Evolutionary conservation across 495 filamentous ascomycete species (phyloP).

Genomic region (Penicillium simplicissimum): DNA sequence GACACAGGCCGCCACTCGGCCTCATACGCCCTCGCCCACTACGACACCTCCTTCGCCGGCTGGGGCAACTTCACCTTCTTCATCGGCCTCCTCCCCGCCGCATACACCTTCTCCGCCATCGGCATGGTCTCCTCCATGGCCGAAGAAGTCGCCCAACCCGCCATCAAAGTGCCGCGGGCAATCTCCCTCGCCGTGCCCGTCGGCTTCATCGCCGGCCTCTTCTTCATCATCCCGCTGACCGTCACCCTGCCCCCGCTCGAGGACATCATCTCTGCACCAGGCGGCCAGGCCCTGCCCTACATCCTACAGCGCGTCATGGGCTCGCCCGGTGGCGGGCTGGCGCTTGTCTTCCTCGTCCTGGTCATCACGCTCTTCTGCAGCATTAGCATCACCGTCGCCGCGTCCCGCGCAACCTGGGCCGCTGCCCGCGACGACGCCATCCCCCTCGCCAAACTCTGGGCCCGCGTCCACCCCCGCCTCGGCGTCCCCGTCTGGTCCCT

Average conservation of each 20-base stretch:
- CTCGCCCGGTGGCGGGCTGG: conserved; percentile 47
- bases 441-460: conserved; percentile 37
- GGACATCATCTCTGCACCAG: conserved; percentile 43
- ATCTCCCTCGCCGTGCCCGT: conserved; percentile 46
- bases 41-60: conserved; percentile 49
- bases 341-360: conserved; percentile 53
- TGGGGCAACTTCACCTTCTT: conserved; percentile 53
- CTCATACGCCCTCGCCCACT: conserved; percentile 45
- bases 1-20: conserved; percentile 44
- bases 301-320: conserved; percentile 52
- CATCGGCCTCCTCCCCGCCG: conserved; percentile 53
- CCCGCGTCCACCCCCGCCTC: conserved; percentile 30
- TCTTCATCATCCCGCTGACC: conserved; percentile 52
- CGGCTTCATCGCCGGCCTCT: conserved; percentile 44
- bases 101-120: conserved; percentile 53
- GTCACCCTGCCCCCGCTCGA: conserved; percentile 46
- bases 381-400: conserved; percentile 60
- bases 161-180: conserved; percentile 47
- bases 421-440: conserved; percentile 58
- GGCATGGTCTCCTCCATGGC: conserved; percentile 56
- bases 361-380: conserved; percentile 65
- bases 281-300: conserved; percentile 47
- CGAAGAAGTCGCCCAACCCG: conserved; percentile 48
- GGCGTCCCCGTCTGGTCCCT: conserved; percentile 42
- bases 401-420: conserved; percentile 61